A percentile compares a stretch with the other conserved stretches of the same genome.
phyloP scores from a whole-genome alignment of 192 early-diverging fungal genomes.

The Gaertneriomyces semiglobifer region DNA sequence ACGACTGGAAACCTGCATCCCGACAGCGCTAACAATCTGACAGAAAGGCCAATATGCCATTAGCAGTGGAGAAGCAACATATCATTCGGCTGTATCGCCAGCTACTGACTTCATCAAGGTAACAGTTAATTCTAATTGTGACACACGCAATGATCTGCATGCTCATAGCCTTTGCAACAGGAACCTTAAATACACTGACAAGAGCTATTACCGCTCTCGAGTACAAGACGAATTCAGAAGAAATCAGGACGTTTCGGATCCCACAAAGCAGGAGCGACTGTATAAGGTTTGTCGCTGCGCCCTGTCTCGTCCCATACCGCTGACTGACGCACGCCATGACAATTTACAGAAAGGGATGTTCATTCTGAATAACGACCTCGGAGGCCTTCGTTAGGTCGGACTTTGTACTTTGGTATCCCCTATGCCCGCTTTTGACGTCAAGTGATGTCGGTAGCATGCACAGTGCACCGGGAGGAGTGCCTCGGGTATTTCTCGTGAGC shows the following conservation, averaged over 20 bases:
- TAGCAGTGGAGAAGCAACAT: conserved; percentile 10
- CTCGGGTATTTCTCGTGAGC: too few relatives aligned
- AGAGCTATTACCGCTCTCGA: conserved; percentile 21
- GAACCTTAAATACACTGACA: conserved; percentile 20
- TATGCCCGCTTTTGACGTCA: too few relatives aligned
- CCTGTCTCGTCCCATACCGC: not conserved
- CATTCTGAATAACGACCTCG: conserved; percentile 24
- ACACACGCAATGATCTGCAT: not conserved
- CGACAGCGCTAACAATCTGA: not conserved
- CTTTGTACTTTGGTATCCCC: too few relatives aligned
- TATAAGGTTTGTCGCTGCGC: conserved; percentile 15
- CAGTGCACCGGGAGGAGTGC: too few relatives aligned
- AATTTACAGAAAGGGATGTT: conserved; percentile 17
- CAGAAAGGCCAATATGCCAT: not conserved
- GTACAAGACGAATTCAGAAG: conserved; percentile 19
- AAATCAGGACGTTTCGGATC: conserved; percentile 25
- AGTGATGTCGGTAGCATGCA: too few relatives aligned
- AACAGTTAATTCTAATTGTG: not conserved
- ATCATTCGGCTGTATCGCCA: conserved; percentile 17
- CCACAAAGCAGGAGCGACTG: conserved; percentile 17
- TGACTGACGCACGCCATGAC: not conserved
- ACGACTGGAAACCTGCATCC: not conserved
- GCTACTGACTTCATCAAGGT: conserved; percentile 22
- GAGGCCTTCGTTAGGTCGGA: conserved; percentile 12
- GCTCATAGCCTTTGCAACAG: conserved; percentile 3